Base-by-base conservation (phyloP, 2,329 filamentous ascomycete species). In the Diaporthe aspalathi region DNA sequence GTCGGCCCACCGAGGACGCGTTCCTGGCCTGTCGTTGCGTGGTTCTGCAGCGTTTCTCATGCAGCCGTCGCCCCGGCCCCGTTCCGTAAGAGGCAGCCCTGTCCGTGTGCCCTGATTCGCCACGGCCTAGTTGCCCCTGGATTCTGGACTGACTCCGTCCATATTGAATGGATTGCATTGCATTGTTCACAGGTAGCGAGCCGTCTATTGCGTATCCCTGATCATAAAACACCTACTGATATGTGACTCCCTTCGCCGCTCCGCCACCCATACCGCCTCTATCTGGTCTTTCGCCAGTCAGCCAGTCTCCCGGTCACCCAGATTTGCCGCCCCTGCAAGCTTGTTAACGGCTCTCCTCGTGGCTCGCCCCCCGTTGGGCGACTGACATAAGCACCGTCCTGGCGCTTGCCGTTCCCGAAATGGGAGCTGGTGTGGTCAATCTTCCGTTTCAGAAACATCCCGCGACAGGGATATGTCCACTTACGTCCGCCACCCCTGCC, bases 401-500 rank as follows among this genome's bases (percentile, higher is more conserved):
- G 57, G 57, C 43, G 50, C 35, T 47, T 67, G 50, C 24, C 9
- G 35, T 43, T 43, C 40, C 32, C 38, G 17, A 54, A 50, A n/a
- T n/a, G 22, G 52, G 53, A 17, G 27, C 43, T 63, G 57, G 32
- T 9, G 57, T 47, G 20, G 43, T 40, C 47, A 29, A 47, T 1
- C 32, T 50, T 56, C 53, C 66, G 66, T 68, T 68, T 68, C 66
- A 60, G 60, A 68, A 68, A 68, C 66, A 57, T 50, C 53, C 66
- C 66, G 53, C 24, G 43, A 60, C 66, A 68, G 66, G 53, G 66
- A 43, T 20, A 0, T 8, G 7, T n/a, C n/a, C 52, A 20, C 22
- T 12, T 20, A 0, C 2, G 7, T n/a, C n/a, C 52, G 27, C 22
- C 20, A 8, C 43, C 60, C 60, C 60, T 49, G 60, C 29, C 27